Evolutionary conservation across 495 filamentous ascomycete genomes (phyloP).

Genomic region (Cercophora scortea): DNA sequence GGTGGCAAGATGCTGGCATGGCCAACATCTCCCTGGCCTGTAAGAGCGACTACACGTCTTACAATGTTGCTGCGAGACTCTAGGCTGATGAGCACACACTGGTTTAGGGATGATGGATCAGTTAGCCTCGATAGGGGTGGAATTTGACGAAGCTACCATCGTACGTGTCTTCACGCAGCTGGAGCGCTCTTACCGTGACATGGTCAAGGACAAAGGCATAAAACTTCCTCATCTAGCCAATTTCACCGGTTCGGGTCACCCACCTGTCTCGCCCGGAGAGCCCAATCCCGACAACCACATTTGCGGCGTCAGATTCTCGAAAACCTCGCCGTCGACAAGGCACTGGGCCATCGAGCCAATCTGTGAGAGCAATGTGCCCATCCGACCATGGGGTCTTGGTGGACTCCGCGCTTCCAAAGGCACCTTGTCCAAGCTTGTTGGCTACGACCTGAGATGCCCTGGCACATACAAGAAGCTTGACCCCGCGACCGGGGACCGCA

Average conservation of each 20-base stretch:
- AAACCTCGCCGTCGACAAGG: constrained; percentile 8
- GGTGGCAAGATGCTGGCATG: constrained; percentile 35
- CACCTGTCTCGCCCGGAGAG: constrained; percentile 1
- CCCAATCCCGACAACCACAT: constrained; percentile 1
- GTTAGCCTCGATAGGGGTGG: constrained; percentile 51
- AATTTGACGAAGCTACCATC: constrained; percentile 45
- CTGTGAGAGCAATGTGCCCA: constrained; percentile 38
- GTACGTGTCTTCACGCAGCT: constrained; percentile 41
- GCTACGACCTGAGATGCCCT: constrained; percentile 46
- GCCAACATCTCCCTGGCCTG: constrained; percentile 61
- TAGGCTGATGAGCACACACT: neutral
- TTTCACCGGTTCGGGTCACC: too few species aligned
- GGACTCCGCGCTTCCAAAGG: constrained; percentile 40
- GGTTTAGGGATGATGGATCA: constrained; percentile 57
- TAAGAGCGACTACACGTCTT: too few species aligned
- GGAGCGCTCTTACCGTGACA: constrained; percentile 33
- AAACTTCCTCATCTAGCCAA: constrained; percentile 7
- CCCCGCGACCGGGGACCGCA: constrained; percentile 36
- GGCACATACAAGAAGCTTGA: constrained; percentile 50
- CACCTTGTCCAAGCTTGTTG: constrained; percentile 44
- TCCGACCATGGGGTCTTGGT: constrained; percentile 53
- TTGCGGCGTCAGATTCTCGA: constrained; percentile 4
- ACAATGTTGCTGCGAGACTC: too few species aligned
- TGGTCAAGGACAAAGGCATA: constrained; percentile 11
- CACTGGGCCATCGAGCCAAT: constrained; percentile 39